Conservation (phyloP, 495 filamentous ascomycete genomes). For the Aspergillus diversus region DNA sequence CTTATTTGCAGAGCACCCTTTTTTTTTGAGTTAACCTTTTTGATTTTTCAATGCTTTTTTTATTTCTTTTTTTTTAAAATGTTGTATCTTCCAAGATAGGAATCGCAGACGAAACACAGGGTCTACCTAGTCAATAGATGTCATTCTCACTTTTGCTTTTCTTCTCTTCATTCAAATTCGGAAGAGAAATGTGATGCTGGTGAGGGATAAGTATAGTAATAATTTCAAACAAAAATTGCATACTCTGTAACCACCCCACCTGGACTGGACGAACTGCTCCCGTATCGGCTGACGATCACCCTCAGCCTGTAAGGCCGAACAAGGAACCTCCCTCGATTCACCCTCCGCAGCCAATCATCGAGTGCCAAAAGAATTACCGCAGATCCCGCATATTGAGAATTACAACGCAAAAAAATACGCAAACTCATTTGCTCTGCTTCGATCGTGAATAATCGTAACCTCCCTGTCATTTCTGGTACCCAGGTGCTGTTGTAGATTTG, state of each 20-base stretch:
- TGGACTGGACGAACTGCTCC: not conserved
- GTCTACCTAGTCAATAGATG: too few relatives aligned
- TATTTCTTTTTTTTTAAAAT: not conserved
- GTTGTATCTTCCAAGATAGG: not conserved
- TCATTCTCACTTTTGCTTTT: too few relatives aligned
- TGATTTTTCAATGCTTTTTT: not conserved
- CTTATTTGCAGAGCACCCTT: too few relatives aligned
- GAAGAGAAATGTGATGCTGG: too few relatives aligned
- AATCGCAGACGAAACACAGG: not conserved
- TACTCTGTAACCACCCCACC: not conserved
- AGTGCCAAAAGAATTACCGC: constrained; percentile 1
- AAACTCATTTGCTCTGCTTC: not conserved
- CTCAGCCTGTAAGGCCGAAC: constrained; percentile 16
- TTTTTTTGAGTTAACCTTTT: too few relatives aligned
- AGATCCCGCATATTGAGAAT: constrained; percentile 7
- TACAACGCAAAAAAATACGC: not conserved
- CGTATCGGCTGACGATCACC: not conserved
- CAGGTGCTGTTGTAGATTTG: too few relatives aligned
- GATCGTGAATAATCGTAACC: too few relatives aligned
- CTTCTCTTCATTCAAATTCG: not conserved
- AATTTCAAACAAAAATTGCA: too few relatives aligned
- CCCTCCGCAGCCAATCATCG: constrained; percentile 6
- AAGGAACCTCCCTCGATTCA: not conserved
- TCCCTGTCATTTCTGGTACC: too few relatives aligned
- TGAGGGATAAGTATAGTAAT: too few relatives aligned